Conservation (phyloP, 2,329 filamentous ascomycete genomes). For the Cladosporium sp. region DNA sequence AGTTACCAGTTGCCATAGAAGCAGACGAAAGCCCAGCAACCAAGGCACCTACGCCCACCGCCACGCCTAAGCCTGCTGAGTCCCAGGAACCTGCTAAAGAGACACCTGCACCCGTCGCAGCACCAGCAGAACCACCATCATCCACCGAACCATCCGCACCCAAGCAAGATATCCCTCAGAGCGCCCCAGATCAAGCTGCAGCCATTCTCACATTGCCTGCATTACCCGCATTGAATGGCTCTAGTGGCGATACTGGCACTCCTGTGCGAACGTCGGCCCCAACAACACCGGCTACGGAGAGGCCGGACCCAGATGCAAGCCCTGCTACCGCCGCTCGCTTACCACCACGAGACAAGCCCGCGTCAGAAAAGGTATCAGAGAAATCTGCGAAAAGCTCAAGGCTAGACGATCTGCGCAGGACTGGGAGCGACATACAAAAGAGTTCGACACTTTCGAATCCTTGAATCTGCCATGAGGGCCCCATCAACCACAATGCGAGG, state of each 20-base stretch:
- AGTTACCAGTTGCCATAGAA: slow-evolving; percentile 10
- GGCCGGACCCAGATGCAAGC: slow-evolving; percentile 8
- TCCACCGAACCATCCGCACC: not conserved
- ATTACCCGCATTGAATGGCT: too few species aligned
- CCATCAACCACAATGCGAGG: too few species aligned
- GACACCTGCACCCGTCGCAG: not conserved
- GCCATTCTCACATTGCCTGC: too few species aligned
- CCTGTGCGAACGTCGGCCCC: not conserved
- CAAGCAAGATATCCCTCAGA: not conserved
- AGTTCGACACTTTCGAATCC: too few species aligned
- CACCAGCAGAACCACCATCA: not conserved
- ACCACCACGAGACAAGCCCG: not conserved
- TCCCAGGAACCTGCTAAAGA: not conserved
- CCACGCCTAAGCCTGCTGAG: not conserved
- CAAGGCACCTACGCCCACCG: not conserved
- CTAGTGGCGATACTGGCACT: too few species aligned
- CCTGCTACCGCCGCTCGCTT: slow-evolving; percentile 7
- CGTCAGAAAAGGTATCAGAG: not conserved
- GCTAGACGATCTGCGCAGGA: not conserved
- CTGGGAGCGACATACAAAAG: not conserved
- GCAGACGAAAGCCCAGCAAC: slow-evolving; percentile 30
- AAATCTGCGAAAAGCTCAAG: not conserved
- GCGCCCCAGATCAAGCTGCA: not conserved
- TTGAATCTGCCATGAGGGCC: too few species aligned
- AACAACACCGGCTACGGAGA: not conserved